Evolutionary conservation across 75 land plant genomes (phyloP), one percentile per base, ranked within the genome.

Genomic region (Adiantum capillusveneris): DNA sequence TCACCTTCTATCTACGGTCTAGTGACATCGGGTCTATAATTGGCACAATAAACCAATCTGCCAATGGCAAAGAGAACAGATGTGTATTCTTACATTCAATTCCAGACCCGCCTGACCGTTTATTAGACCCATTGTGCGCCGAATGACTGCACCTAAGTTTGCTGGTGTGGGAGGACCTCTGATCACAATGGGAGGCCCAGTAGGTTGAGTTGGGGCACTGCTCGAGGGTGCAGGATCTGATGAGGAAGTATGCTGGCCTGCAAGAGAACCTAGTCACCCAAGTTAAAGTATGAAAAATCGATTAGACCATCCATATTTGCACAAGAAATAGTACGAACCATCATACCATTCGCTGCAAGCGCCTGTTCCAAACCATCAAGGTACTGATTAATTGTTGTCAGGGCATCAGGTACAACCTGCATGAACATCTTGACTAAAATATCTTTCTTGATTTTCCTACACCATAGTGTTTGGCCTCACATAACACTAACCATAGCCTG

Each of bases 391-490:
- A 95, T 65, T 39, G 99, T 95, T 44, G 92, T 72, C 69, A 90
- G 66, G 14, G 97, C 85, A 85, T 95, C 99, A 49, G 92, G 88
- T 31, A 89, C 78, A 27, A 84, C 84, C 99, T 95, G 77, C 25
- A 43, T 21, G 21, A 42, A 39, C 2, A 37, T 22, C 49, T 25
- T 27, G 9, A 34, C 37, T 34, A 34, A 34, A 34, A 5, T 34
- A 34, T 34, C 37, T 34, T 34, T 3, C 9, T 34, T 3, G 9
- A 34, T 5, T 34, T 5, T 34, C 25, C 24, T 1, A n/a, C 25
- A 44, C 12, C 18, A 43, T 19, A 41, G n/a, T 30, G 1, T 14
- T 17, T 1, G 20, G 17, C 58, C 58, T 14, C 37, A 50, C 3
- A 50, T 50, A 11, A 50, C 11, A 11, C 22, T 21, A 50, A 25